Evolutionary conservation across 108 stramenopile species (phyloP).

Genomic region (Bacterosira constricta): DNA sequence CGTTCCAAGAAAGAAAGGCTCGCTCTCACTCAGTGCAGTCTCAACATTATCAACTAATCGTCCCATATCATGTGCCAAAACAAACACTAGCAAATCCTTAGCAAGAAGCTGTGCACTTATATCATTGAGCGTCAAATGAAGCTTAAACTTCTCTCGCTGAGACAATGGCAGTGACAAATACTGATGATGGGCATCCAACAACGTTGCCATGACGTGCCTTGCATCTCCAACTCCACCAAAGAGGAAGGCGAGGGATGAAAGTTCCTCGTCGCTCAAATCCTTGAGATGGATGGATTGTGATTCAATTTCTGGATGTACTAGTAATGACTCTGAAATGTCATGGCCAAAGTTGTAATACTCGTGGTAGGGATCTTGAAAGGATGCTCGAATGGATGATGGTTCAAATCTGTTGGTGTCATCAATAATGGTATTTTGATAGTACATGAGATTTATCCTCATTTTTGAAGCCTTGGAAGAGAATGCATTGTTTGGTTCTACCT

Average conservation of each 20-base stretch:
- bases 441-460: no score
- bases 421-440: no score
- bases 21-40: neutral
- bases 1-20: slow-evolving; percentile 15
- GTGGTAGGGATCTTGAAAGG: slow-evolving; percentile 18
- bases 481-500: no score
- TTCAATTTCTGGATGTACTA: slow-evolving; percentile 2
- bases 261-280: slow-evolving; percentile 23
- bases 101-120: slow-evolving; percentile 23
- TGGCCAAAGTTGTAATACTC: slow-evolving; percentile 29
- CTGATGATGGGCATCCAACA: slow-evolving; percentile 26
- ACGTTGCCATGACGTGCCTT: slow-evolving; percentile 17
- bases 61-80: slow-evolving; percentile 16
- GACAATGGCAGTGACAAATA: neutral
- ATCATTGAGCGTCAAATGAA: slow-evolving; percentile 25
- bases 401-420: slow-evolving; percentile 2
- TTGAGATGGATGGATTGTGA: slow-evolving; percentile 21
- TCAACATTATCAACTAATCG: neutral
- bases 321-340: slow-evolving; percentile 14
- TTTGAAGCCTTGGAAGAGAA: no score
- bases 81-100: slow-evolving; percentile 21
- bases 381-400: slow-evolving; percentile 5
- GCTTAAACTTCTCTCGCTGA: slow-evolving; percentile 15
- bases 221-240: slow-evolving; percentile 33
- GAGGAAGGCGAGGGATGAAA: slow-evolving; percentile 28